These are phyloP conservation scores for Debaryomycetaceae sp. DNA, from an alignment of 1,139 yeast species.

Conservation along the genomic window DNA sequence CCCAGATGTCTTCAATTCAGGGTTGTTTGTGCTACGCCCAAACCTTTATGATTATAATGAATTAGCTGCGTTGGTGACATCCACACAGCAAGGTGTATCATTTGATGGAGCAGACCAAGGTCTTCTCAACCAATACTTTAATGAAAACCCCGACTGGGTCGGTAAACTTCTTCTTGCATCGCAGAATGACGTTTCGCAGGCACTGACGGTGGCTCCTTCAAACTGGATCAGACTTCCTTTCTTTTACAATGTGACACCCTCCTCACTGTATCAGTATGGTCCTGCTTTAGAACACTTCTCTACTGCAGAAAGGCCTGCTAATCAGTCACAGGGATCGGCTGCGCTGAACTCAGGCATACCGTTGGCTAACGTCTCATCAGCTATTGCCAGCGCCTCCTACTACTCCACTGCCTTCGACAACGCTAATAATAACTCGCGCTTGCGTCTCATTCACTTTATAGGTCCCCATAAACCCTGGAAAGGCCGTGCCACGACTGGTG, in stretches of 20 bases:
- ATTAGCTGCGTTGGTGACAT: conserved; percentile 34
- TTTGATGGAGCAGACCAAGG: conserved; percentile 98
- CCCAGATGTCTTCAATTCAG: conserved; percentile 94
- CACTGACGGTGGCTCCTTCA: conserved; percentile 11
- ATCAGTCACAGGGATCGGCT: conserved; percentile 2
- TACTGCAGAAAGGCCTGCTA: not conserved
- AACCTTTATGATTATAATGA: conserved; percentile 40
- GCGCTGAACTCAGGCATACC: not conserved
- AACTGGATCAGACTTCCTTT: conserved; percentile 77
- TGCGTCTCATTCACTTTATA: conserved; percentile 74
- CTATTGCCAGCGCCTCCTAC: conserved; percentile 10
- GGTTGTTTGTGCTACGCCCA: conserved; percentile 72
- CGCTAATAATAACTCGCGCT: conserved; percentile 22
- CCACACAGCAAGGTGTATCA: conserved; percentile 35
- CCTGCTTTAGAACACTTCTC: conserved; percentile 74
- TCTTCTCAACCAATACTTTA: conserved; percentile 76
- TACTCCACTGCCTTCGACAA: conserved; percentile 24
- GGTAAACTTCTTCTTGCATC: conserved; percentile 9
- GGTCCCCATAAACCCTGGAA: conserved; percentile 86
- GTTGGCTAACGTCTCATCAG: conserved; percentile 9
- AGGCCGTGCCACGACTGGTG: conserved; percentile 14
- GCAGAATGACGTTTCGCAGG: conserved; percentile 6
- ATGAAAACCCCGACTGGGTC: conserved; percentile 45
- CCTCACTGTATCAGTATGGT: conserved; percentile 73
- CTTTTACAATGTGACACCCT: conserved; percentile 80